Conservation (phyloP, 768 basidiomycete species). For the Mycena pura region DNA sequence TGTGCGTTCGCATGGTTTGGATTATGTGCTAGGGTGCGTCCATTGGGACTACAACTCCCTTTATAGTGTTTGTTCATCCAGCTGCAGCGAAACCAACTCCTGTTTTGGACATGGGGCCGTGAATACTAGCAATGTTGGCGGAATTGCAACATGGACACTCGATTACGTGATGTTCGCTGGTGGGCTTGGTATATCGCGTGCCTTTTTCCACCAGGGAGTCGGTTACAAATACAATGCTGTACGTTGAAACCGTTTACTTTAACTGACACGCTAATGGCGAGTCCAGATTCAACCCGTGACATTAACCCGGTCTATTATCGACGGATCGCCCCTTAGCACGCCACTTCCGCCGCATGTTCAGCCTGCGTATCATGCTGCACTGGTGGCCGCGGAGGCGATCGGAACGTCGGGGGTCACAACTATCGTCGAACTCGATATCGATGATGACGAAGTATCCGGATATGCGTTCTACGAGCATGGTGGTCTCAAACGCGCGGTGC, state of each 20-base stretch:
- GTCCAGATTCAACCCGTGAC: slow-evolving; percentile 51
- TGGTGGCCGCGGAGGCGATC: slow-evolving; percentile 47
- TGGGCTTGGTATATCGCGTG: slow-evolving; percentile 40
- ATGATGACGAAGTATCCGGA: slow-evolving; percentile 44
- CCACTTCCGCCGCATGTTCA: slow-evolving; percentile 51
- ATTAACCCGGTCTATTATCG: slow-evolving; percentile 47
- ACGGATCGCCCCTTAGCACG: slow-evolving; percentile 39
- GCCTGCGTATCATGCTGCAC: slow-evolving; percentile 51
- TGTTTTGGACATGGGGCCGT: slow-evolving; percentile 25
- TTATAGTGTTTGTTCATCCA: slow-evolving; percentile 17
- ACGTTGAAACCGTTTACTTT: slow-evolving; percentile 3
- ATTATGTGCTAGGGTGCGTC: slow-evolving; percentile 48
- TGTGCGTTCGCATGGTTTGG: slow-evolving; percentile 38
- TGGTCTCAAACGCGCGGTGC: slow-evolving; percentile 41
- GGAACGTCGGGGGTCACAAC: slow-evolving; percentile 38
- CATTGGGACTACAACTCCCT: not conserved
- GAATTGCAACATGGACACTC: slow-evolving; percentile 52
- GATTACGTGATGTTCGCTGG: slow-evolving; percentile 54
- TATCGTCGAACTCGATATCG: slow-evolving; percentile 44
- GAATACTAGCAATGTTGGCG: slow-evolving; percentile 55
- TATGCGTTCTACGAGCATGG: slow-evolving; percentile 51
- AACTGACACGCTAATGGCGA: not conserved
- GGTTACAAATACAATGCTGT: slow-evolving; percentile 16
- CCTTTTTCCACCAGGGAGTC: slow-evolving; percentile 19
- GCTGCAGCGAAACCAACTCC: slow-evolving; percentile 5